These are phyloP conservation scores for Backusella parvicylindrica DNA, from an alignment of 192 early-diverging fungal genomes.

Conservation along the genomic window DNA sequence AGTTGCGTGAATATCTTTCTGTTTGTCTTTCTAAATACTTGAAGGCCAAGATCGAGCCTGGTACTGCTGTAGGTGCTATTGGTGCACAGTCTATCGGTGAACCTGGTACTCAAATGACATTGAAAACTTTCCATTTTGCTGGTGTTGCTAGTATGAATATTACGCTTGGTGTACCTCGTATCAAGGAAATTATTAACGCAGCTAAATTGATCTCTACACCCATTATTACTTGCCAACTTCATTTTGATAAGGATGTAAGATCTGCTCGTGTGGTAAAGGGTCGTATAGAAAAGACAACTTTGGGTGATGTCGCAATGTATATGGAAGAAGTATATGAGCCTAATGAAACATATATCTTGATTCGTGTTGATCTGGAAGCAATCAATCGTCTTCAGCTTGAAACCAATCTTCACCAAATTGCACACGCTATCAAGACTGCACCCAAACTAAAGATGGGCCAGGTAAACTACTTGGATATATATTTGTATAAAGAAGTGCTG, in stretches of 20 bases:
- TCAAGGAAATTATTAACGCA: slow-evolving; percentile 99
- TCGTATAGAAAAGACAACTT: slow-evolving; percentile 85
- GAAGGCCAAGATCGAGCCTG: slow-evolving; percentile 91
- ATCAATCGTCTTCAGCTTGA: slow-evolving; percentile 88
- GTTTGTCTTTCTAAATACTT: slow-evolving; percentile 82
- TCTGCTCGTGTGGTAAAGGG: slow-evolving; percentile 97
- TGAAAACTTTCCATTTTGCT: slow-evolving; percentile 99
- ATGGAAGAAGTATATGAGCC: slow-evolving; percentile 87
- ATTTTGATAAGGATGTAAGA: slow-evolving; percentile 60
- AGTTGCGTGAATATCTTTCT: slow-evolving; percentile 72
- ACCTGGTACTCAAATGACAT: slow-evolving; percentile 99
- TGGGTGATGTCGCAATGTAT: slow-evolving; percentile 92
- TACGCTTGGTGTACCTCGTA: slow-evolving; percentile 98
- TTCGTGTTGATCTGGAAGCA: slow-evolving; percentile 83
- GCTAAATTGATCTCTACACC: slow-evolving; percentile 94
- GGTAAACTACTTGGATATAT: not conserved
- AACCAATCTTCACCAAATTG: slow-evolving; percentile 72
- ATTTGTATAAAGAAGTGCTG: slow-evolving; percentile 38
- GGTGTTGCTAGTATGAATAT: slow-evolving; percentile 99
- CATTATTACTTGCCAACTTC: slow-evolving; percentile 77
- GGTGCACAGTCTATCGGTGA: slow-evolving; percentile 98
- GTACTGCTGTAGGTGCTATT: slow-evolving; percentile 93
- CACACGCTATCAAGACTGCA: slow-evolving; percentile 70
- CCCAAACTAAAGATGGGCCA: slow-evolving; percentile 87
- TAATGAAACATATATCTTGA: slow-evolving; percentile 69